Evolutionary conservation across 1,139 yeast species (phyloP).

Genomic region (Geotrichum macrosporum): DNA sequence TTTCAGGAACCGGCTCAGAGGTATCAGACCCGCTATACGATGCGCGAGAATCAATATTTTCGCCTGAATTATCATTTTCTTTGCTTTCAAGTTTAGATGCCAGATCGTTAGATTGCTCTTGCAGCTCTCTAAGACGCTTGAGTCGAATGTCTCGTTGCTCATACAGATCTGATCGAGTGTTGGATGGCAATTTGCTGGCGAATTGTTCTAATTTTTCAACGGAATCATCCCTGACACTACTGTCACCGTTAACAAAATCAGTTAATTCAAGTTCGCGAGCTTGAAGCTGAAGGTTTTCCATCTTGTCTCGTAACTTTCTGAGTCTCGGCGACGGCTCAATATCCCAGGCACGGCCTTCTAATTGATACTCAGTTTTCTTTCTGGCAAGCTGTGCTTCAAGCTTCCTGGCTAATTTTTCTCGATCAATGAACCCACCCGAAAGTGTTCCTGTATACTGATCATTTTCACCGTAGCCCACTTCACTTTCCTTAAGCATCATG

Average conservation of each 20-base stretch:
- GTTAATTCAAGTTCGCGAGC: conserved; percentile 86
- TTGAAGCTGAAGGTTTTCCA: conserved; percentile 80
- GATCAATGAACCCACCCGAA: conserved; percentile 34
- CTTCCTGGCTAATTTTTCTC: conserved; percentile 41
- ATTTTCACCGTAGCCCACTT: conserved; percentile 31
- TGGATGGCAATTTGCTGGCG: conserved; percentile 21
- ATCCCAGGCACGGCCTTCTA: conserved; percentile 48
- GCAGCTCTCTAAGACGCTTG: conserved; percentile 34
- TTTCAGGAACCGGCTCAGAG: conserved; percentile 24
- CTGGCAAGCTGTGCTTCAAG: conserved; percentile 58
- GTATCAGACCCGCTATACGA: conserved; percentile 2
- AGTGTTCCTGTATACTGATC: conserved; percentile 38
- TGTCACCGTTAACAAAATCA: conserved; percentile 56
- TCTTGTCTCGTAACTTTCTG: conserved; percentile 70
- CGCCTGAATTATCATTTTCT: conserved; percentile 6
- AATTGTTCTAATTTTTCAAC: conserved; percentile 7
- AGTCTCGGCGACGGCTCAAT: conserved; percentile 76
- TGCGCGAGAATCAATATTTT: conserved; percentile 7
- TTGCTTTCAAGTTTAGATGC: not conserved
- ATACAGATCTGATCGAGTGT: conserved; percentile 28
- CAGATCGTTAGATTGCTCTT: conserved; percentile 35
- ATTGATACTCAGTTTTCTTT: conserved; percentile 57
- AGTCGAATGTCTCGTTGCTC: conserved; percentile 30
- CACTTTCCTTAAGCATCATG: conserved; percentile 50
- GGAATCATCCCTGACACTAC: conserved; percentile 8